Evolutionary conservation across 2,329 filamentous ascomycete species (phyloP), one percentile per base, ranked within the genome.

Genomic region (Macroventuria anomochaeta): DNA sequence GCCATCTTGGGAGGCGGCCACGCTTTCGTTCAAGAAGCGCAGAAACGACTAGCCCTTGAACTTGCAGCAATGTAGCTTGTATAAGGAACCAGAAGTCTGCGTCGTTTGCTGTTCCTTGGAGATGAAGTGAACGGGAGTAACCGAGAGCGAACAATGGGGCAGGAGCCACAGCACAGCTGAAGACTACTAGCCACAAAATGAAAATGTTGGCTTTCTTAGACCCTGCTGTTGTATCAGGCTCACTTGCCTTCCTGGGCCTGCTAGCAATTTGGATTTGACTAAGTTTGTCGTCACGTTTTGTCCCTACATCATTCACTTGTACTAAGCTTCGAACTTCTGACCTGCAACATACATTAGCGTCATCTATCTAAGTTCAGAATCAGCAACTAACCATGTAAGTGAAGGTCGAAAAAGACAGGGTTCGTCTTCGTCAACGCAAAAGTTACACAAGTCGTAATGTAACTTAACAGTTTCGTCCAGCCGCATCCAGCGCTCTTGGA

Each of bases 1-100:
- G 38, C 23, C 25, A 29, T 17, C n/a, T 31, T 41, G 38, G 23
- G 8, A 41, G 23, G 23, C n/a, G n/a, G 18, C 25, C 38, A 28
- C 18, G n/a, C 38, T 29, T 28, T 21, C 15, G n/a, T 18, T 41
- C 36, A 39, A 39, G 36, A 21, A 39, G 36, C 36, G 17, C 36
- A 39, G 36, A 21, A 39, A 39, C n/a, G 7, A 21, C 18, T 6
- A 39, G 18, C 20, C 36, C 36, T 13, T 13, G 36, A 39, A 39
- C 10, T 25, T 39, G 36, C 36, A 39, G 5, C 20, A 25, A 6
- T 13, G 20, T 39, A 17, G 10, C 20, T 25, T 39, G 36, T 39
- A 39, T 25, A 46, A 46, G 41, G 41, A 46, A 46, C 41, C 41
- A 46, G 21, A 46, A 46, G 18, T 46, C 41, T 33, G 41, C 15